These are phyloP conservation scores for Ophiocordyceps camponoti-saundersi DNA, from an alignment of 2,329 filamentous ascomycete genomes.

Conservation along the genomic window DNA sequence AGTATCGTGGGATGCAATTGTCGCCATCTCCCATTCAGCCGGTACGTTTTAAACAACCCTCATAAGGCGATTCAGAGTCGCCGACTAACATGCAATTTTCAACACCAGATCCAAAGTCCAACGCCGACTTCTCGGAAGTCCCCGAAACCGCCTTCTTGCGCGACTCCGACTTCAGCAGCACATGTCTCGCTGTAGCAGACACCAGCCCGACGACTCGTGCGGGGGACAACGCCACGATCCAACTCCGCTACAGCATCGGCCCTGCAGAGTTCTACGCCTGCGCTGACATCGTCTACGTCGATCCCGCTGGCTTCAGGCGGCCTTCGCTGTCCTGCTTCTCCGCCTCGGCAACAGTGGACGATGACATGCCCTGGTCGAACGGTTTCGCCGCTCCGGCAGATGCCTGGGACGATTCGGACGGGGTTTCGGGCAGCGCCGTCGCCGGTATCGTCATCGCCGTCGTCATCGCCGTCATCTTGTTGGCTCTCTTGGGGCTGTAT, in stretches of 20 bases:
- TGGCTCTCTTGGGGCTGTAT: conserved; percentile 43
- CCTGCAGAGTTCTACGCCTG: conserved; percentile 32
- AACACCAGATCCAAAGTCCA: conserved; percentile 22
- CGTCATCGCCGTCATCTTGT: conserved; percentile 41
- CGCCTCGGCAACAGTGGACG: conserved; percentile 12
- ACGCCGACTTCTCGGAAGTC: conserved; percentile 22
- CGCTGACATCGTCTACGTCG: conserved; percentile 28
- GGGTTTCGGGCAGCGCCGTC: conserved; percentile 50
- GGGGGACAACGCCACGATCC: conserved; percentile 29
- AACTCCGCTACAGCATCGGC: conserved; percentile 28
- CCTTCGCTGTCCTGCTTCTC: conserved; percentile 24
- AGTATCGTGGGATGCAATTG: conserved; percentile 34
- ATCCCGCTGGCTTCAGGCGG: conserved; percentile 14
- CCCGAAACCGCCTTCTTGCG: conserved; percentile 17
- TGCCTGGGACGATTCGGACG: conserved; percentile 2
- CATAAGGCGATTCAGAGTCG: not conserved
- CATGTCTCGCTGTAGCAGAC: conserved; percentile 22
- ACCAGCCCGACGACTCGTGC: conserved; percentile 15
- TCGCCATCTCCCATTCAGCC: conserved; percentile 34
- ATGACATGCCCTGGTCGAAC: conserved; percentile 9
- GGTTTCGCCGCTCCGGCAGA: conserved; percentile 5
- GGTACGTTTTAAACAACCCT: conserved; percentile 14
- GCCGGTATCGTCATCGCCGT: conserved; percentile 60
- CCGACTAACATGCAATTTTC: not conserved
- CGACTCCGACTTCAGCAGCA: conserved; percentile 26